Percentiles rank a stretch among this genome's conserved stretches.
Conservation (phyloP, 768 basidiomycete species). For the Pholiota molesta region DNA sequence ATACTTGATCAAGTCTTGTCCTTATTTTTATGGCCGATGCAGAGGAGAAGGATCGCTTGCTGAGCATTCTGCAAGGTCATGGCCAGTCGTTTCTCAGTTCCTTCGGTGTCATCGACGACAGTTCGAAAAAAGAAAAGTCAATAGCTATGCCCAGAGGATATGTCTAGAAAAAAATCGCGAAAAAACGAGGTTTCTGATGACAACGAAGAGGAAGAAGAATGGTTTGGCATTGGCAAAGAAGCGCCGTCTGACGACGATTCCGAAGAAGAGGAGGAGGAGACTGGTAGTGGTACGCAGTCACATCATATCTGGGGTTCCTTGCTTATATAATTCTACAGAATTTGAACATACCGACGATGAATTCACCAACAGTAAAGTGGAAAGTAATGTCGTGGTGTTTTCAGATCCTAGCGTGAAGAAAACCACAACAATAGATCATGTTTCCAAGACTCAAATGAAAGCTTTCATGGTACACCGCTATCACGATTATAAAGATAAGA, state of each 20-base stretch:
- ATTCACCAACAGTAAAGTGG: conserved; percentile 36
- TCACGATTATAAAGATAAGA: conserved; percentile 2
- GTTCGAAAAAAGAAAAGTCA: conserved; percentile 19
- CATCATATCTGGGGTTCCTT: neutral
- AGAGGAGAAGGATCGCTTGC: conserved; percentile 33
- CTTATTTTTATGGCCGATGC: conserved; percentile 26
- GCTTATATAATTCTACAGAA: conserved; percentile 18
- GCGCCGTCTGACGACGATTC: conserved; percentile 12
- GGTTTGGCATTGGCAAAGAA: conserved; percentile 37
- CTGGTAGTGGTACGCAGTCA: conserved; percentile 10
- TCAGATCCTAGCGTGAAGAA: conserved; percentile 26
- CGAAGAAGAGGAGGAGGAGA: conserved; percentile 18
- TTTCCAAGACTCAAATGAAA: conserved; percentile 51
- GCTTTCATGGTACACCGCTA: conserved; percentile 72
- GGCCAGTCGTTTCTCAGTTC: conserved; percentile 50
- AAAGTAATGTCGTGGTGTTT: conserved; percentile 59
- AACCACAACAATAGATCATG: conserved; percentile 15
- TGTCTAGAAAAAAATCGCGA: conserved; percentile 25
- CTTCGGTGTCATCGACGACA: conserved; percentile 32
- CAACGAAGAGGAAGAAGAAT: conserved; percentile 35
- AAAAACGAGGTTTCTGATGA: conserved; percentile 21
- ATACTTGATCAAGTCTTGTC: neutral
- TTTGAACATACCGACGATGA: conserved; percentile 51
- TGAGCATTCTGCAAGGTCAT: conserved; percentile 47
- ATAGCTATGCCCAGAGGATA: neutral